Percentiles rank a stretch among this genome's conserved stretches.
phyloP scores from a whole-genome alignment of 2,329 filamentous ascomycete genomes.

The Verticillium zaregamsianum region DNA sequence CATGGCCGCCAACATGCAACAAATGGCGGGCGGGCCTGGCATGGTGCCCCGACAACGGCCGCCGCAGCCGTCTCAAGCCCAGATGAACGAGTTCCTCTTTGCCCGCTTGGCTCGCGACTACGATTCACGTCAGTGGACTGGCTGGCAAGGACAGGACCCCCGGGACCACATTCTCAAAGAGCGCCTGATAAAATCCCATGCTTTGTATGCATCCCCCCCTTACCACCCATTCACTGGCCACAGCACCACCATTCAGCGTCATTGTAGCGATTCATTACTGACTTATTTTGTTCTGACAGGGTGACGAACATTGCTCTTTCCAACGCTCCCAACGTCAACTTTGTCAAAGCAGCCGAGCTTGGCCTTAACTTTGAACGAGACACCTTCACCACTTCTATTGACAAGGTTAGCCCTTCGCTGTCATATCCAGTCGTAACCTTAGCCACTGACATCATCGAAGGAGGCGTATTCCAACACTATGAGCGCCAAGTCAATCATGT shows the following conservation, averaged over 20 bases:
- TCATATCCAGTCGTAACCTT: not conserved
- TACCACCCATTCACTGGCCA: not conserved
- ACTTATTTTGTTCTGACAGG: conserved; percentile 24
- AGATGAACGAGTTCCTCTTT: conserved; percentile 35
- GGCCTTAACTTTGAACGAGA: conserved; percentile 45
- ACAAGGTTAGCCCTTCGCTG: conserved; percentile 36
- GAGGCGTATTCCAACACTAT: conserved; percentile 46
- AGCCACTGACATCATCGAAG: conserved; percentile 27
- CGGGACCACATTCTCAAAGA: conserved; percentile 24
- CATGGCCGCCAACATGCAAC: conserved; percentile 59
- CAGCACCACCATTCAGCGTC: not conserved
- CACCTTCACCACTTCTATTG: conserved; percentile 38
- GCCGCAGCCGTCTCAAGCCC: conserved; percentile 27
- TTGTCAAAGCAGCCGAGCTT: conserved; percentile 33
- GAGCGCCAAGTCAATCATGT: conserved; percentile 39
- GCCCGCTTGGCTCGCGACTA: conserved; percentile 24
- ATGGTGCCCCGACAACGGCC: conserved; percentile 38
- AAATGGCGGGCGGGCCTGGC: conserved; percentile 45
- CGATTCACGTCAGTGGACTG: conserved; percentile 3
- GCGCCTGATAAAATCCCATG: conserved; percentile 37
- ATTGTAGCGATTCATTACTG: conserved; percentile 7
- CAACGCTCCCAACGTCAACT: conserved; percentile 31
- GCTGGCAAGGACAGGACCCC: conserved; percentile 35
- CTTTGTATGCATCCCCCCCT: conserved; percentile 29
- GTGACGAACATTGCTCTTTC: conserved; percentile 48